Evolutionary conservation across 1,139 yeast species (phyloP), one percentile per base, ranked within the genome.

Genomic region (Pichia sp.): DNA sequence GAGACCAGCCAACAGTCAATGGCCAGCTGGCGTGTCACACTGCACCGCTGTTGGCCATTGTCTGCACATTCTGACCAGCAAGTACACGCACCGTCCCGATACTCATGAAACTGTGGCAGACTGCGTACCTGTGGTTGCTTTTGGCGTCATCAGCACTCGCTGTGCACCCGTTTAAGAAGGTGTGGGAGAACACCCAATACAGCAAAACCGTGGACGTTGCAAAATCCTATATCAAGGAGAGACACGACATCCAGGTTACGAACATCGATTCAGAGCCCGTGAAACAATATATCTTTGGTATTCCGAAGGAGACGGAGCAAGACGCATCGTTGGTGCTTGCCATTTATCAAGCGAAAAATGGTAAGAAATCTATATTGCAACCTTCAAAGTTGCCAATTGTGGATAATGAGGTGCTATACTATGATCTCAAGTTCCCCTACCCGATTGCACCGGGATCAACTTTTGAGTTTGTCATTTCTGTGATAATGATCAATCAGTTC

Each of bases 181-280:
- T 28, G 15, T 74, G 80, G 80, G 69, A 63, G 44, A 73, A 72
- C 49, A 44, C 49, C 30, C 63, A 65, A 29, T 69, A 67, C 48
- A 51, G 59, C 20, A 63, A 82, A 47, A 52, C 67, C 10, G 52
- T 86, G 29, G 96, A 87, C 52, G 66, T 87, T 38, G 56, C 73
- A 23, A 74, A 74, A 47, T 63, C 88, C 6, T 88, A 80, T 54
- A 69, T 77, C 37, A 75, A 74, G 48, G 94, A 84, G 55, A 64
- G 74, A 12, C 63, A 71, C 37, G 59, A 70, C 24, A 52, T 87
- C 35, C 70, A 66, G 34, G 67, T 77, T 37, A 72, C 63, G 50
- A 91, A 88, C 62, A 60, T 69, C 29, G 86, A 71, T 27, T 42
- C 59, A 6, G 59, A 61, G 34, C 81, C 94, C 6, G 67, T 65